Evolutionary conservation across 106 monocot species (phyloP).

Genomic region (Dendrobium officinale): DNA sequence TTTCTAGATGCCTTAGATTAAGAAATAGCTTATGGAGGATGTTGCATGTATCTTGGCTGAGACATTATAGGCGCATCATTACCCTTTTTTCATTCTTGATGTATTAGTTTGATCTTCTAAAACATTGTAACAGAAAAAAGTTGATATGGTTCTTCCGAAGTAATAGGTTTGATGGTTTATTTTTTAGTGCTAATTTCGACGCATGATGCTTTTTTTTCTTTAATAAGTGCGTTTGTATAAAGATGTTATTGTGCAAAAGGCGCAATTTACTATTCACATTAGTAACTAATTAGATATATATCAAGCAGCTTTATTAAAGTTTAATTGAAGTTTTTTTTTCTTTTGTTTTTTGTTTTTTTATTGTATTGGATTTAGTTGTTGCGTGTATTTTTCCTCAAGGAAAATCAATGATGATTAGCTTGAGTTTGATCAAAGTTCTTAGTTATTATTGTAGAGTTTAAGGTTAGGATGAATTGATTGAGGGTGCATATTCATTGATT

Average conservation of each 20-base stretch:
- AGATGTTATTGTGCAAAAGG: not conserved
- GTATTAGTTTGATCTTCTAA: not conserved
- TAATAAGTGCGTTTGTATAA: not conserved
- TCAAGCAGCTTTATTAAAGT: not conserved
- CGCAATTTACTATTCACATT: not conserved
- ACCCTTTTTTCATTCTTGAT: not conserved
- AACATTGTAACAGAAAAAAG: not conserved
- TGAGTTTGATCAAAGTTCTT: not conserved
- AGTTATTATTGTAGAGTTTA: not conserved
- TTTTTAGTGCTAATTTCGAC: not conserved
- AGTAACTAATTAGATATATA: not conserved
- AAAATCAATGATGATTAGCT: not conserved
- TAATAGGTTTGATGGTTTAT: not conserved
- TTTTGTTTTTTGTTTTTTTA: not conserved
- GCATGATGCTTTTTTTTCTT: not conserved
- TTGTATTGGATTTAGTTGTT: not conserved
- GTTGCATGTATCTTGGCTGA: not conserved
- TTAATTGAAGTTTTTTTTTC: too few species aligned
- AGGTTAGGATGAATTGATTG: not conserved
- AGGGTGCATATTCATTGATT: not conserved
- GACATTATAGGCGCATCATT: not conserved
- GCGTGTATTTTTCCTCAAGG: not conserved
- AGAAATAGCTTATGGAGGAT: not conserved
- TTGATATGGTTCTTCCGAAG: not conserved
- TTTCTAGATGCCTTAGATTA: not conserved